Percentiles rank a stretch among this genome's conserved stretches.
phyloP scores from a whole-genome alignment of 768 basidiomycete genomes.

The Pleurotus platypus region DNA sequence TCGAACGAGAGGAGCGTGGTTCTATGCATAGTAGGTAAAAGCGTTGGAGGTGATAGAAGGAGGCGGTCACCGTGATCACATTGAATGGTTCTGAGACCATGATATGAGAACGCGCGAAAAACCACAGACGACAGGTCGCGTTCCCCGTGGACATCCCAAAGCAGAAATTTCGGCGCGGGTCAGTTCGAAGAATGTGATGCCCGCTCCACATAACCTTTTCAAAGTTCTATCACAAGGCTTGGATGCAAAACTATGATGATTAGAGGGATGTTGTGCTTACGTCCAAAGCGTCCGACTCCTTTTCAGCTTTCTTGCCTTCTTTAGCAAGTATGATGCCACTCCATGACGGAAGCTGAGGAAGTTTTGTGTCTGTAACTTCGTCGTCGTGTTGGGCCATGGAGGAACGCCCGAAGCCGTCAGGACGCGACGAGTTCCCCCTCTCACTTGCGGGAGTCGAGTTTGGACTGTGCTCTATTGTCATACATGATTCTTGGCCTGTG shows the following conservation, averaged over 20 bases:
- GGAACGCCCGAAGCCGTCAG: neutral
- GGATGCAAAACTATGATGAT: neutral
- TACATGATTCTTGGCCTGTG: neutral
- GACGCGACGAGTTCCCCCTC: neutral
- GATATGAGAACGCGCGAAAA: conserved; percentile 15
- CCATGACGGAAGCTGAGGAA: neutral
- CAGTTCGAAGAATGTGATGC: conserved; percentile 22
- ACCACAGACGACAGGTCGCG: conserved; percentile 23
- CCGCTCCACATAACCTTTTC: conserved; percentile 22
- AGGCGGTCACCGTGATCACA: no score
- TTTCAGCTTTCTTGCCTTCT: neutral
- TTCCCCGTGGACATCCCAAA: conserved; percentile 26
- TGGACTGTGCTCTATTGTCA: neutral
- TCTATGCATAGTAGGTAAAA: no score
- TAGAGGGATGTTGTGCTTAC: neutral
- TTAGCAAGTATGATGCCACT: neutral
- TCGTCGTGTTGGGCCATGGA: neutral
- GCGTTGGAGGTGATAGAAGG: no score
- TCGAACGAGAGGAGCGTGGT: neutral
- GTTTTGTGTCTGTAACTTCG: neutral
- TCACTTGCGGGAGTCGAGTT: neutral
- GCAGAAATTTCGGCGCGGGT: conserved; percentile 19
- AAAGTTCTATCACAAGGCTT: neutral
- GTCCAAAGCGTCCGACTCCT: neutral
- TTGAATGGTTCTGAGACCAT: conserved; percentile 13